Percentiles rank a stretch among this genome's conserved stretches.
Evolutionary conservation across 2,329 filamentous ascomycete genomes (phyloP).

Genomic region (Xylaria hypoxylon): DNA sequence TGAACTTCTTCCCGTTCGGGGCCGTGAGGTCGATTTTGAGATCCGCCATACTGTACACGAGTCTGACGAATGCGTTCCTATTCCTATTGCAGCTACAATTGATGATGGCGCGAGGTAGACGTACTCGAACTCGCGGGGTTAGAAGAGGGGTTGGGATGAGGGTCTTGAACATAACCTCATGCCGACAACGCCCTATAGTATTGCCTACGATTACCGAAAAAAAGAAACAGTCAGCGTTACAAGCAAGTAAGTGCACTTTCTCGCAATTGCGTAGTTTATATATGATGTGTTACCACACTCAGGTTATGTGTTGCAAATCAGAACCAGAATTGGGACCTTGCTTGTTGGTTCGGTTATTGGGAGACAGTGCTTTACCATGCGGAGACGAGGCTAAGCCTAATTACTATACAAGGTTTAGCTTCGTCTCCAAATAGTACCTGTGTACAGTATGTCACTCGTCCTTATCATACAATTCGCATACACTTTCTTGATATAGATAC

Average conservation of each 20-base stretch:
- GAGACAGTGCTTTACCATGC: background rate
- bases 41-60: conserved; percentile 47
- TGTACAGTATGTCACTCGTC: background rate
- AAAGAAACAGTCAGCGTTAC: background rate
- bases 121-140: conserved; percentile 11
- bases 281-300: conserved; percentile 5
- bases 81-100: conserved; percentile 19
- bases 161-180: conserved; percentile 30
- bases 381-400: too few relatives aligned
- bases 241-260: background rate
- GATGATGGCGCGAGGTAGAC: conserved; percentile 2
- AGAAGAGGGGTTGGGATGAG: conserved; percentile 24
- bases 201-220: conserved; percentile 12
- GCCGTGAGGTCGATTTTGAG: conserved; percentile 70
- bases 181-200: background rate
- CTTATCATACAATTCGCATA: conserved; percentile 23
- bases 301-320: conserved; percentile 26
- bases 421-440: too few relatives aligned
- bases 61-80: conserved; percentile 30
- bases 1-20: conserved; percentile 76
- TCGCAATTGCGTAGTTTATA: too few relatives aligned
- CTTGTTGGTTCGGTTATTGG: background rate
- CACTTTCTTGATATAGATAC: conserved; percentile 29
- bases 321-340: background rate
- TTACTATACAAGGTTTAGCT: too few relatives aligned